These are phyloP conservation scores for Dittrichia graveolens DNA, from an alignment of 129 eudicot genomes.

Conservation along the genomic window DNA sequence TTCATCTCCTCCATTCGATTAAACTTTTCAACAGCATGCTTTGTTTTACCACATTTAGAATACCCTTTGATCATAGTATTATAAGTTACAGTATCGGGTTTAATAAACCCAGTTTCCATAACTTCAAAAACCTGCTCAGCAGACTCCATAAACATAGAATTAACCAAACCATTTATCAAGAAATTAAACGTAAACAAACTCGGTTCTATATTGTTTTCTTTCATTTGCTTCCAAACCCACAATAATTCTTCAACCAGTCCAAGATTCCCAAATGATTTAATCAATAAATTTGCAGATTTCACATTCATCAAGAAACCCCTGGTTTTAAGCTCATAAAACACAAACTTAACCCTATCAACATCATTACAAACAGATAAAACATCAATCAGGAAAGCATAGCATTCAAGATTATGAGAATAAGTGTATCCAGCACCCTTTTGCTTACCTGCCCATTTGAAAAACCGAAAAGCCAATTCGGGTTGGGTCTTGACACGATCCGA, in stretches of 20 bases:
- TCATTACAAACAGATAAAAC: slow-evolving; percentile 50
- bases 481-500: slow-evolving; percentile 40
- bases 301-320: slow-evolving; percentile 60
- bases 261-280: slow-evolving; percentile 74
- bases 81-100: slow-evolving; percentile 85
- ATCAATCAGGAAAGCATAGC: slow-evolving; percentile 69
- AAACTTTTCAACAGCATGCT: slow-evolving; percentile 63
- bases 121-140: slow-evolving; percentile 94
- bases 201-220: slow-evolving; percentile 68
- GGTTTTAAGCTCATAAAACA: slow-evolving; percentile 58
- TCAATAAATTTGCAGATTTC: slow-evolving; percentile 62
- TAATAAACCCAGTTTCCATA: slow-evolving; percentile 68
- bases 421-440: slow-evolving; percentile 54
- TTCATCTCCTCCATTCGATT: slow-evolving; percentile 60
- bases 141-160: slow-evolving; percentile 67
- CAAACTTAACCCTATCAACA: slow-evolving; percentile 48
- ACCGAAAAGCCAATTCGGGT: slow-evolving; percentile 58
- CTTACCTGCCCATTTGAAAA: slow-evolving; percentile 86
- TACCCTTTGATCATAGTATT: slow-evolving; percentile 96
- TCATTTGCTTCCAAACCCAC: slow-evolving; percentile 93
- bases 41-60: slow-evolving; percentile 72
- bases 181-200: slow-evolving; percentile 82
- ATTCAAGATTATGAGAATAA: slow-evolving; percentile 66
- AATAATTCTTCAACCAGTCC: slow-evolving; percentile 94
- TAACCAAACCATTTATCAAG: slow-evolving; percentile 83